Evolutionary conservation across 2,329 filamentous ascomycete species (phyloP).

Genomic region (Ceratocystis smalleyi): DNA sequence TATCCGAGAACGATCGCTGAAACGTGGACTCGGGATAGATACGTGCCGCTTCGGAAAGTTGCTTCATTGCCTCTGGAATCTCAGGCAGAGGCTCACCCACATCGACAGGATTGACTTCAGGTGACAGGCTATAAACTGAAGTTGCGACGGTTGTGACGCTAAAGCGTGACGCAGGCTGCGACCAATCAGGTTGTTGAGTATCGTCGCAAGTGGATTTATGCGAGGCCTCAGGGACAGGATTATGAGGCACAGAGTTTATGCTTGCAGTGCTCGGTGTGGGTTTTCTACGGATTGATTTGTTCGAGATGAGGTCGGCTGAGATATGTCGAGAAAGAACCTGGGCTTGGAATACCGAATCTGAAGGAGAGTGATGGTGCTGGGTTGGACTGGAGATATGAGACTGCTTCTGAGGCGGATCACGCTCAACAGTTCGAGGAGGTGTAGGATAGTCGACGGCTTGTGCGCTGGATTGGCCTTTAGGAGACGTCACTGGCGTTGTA

Average conservation of each 20-base stretch:
- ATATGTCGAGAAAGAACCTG: slow-evolving; percentile 9
- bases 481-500: slow-evolving; percentile 8
- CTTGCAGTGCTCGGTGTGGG: slow-evolving; percentile 25
- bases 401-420: slow-evolving; percentile 10
- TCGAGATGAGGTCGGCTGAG: slow-evolving; percentile 6
- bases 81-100: slow-evolving; percentile 27
- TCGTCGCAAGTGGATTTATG: slow-evolving; percentile 17
- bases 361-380: neutral
- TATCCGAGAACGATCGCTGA: neutral
- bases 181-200: slow-evolving; percentile 24
- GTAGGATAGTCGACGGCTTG: slow-evolving; percentile 11
- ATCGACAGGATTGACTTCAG: slow-evolving; percentile 26
- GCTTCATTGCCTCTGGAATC: slow-evolving; percentile 21
- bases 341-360: slow-evolving; percentile 1
- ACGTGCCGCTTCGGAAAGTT: slow-evolving; percentile 16
- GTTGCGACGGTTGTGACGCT: slow-evolving; percentile 48
- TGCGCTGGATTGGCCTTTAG: neutral
- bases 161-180: slow-evolving; percentile 44
- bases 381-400: slow-evolving; percentile 20
- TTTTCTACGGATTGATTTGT: slow-evolving; percentile 32
- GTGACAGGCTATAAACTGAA: slow-evolving; percentile 30
- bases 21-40: neutral
- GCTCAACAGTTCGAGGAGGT: slow-evolving; percentile 14
- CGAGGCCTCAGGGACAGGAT: neutral
- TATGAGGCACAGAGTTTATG: neutral